Base-by-base conservation (phyloP, 2,329 filamentous ascomycete genomes). In the Fusarium continuum region DNA sequence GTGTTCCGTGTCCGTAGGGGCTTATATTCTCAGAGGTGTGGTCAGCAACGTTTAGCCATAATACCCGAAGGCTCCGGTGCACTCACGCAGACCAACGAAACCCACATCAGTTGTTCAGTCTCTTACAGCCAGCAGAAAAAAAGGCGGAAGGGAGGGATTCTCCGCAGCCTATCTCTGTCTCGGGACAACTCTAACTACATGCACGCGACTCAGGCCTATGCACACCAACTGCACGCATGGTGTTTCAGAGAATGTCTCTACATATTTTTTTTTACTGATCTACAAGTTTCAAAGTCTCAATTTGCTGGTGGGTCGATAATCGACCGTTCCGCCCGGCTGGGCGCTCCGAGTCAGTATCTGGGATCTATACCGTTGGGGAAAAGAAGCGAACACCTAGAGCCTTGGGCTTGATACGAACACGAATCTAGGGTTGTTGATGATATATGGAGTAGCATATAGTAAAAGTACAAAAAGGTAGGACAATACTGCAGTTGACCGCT, bases 211-310 rank as follows among this genome's bases (percentile, higher is more conserved):
- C 62, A 50, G n/a, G 61, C 53, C 46, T 36, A 39, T 46, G 28
- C 59, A 62, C 36, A 45, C 39, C 45, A 16, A 41, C 11, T 55
- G 43, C 25, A 32, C 28, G 45, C 32, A 35, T 63, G 43, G 46
- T 63, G 61, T 65, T 65, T 65, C 62, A 65, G 47, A 40, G 26
- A 43, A 58, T 58, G 47, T 54, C 63, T 44, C 44, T 58, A n/a
- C n/a, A n/a, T n/a, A n/a, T 25, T 36, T 36, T 34, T 35, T 45
- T 19, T 17, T 17, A 36, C 47, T 38, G 48, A 54, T 52, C 36
- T 55, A 32, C 40, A 20, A 31, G 41, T 35, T 40, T 31, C 34
- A 57, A 16, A 29, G 43, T 36, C 36, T 55, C 45, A 32, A 28
- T 36, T 47, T 40, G 13, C 13, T 13, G 4, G 47, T 41, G 56